These are phyloP conservation scores for Orbilia ellipsospora DNA, from an alignment of 2,329 filamentous ascomycete species.

Conservation along the genomic window DNA sequence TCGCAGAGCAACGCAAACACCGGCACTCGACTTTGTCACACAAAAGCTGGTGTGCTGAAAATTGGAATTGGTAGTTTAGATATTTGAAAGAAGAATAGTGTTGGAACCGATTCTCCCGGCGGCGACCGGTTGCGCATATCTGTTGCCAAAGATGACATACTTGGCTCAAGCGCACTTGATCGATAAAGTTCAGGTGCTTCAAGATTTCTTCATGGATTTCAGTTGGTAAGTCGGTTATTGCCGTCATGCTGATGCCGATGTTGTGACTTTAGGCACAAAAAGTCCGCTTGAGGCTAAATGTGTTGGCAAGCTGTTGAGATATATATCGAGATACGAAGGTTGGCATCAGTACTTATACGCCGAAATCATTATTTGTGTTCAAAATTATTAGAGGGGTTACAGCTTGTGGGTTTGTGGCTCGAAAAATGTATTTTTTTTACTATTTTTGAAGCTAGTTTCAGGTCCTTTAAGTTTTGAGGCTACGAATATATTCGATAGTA, in stretches of 20 bases:
- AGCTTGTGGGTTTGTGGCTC: no score
- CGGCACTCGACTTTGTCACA: background rate
- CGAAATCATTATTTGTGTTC: no score
- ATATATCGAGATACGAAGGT: no score
- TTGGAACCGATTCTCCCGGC: background rate
- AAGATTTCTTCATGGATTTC: slow-evolving; percentile 4
- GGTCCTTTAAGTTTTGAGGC: no score
- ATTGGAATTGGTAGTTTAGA: background rate
- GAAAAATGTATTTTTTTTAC: no score
- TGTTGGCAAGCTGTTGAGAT: no score
- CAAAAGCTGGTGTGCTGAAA: background rate
- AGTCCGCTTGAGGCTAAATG: no score
- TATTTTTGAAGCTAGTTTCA: no score
- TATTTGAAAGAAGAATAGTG: background rate
- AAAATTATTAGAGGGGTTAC: no score
- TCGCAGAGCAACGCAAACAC: background rate
- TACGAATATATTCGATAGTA: no score
- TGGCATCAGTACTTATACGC: no score
- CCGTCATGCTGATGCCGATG: background rate
- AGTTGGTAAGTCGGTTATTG: background rate
- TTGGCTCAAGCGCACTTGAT: background rate
- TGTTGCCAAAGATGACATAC: background rate
- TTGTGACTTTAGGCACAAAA: no score
- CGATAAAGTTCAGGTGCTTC: background rate
- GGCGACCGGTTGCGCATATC: background rate